Conservation (phyloP, 371 early-diverging fungal species). For the Apophysomyces trapeziformis region DNA sequence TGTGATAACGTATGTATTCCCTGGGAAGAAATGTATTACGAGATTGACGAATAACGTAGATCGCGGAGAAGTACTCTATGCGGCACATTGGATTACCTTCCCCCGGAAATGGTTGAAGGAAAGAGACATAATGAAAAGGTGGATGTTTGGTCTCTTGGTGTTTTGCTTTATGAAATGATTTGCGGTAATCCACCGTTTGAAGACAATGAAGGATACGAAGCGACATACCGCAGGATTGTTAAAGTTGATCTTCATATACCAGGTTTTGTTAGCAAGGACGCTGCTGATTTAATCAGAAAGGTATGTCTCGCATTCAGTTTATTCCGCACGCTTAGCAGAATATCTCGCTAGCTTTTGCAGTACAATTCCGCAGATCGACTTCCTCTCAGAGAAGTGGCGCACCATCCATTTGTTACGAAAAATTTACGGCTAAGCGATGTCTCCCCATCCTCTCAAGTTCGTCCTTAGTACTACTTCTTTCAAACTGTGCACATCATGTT, state of each 20-base stretch:
- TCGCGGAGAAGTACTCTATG: conserved; percentile 88
- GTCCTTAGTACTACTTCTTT: background rate
- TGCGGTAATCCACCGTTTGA: conserved; percentile 98
- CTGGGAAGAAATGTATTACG: background rate
- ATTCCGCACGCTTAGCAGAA: background rate
- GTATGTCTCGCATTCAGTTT: conserved; percentile 37
- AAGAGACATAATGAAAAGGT: conserved; percentile 79
- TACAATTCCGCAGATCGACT: conserved; percentile 81
- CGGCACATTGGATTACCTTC: conserved; percentile 97
- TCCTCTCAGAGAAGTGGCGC: conserved; percentile 74
- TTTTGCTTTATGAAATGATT: conserved; percentile 94
- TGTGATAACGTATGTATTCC: conserved; percentile 33
- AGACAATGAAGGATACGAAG: conserved; percentile 54
- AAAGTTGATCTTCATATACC: conserved; percentile 89
- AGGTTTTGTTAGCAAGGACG: conserved; percentile 78
- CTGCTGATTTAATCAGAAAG: conserved; percentile 86
- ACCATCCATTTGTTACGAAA: conserved; percentile 78
- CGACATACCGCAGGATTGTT: conserved; percentile 86
- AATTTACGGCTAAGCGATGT: background rate
- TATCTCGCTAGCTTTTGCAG: conserved; percentile 67
- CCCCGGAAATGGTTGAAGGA: conserved; percentile 93
- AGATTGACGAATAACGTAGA: conserved; percentile 7
- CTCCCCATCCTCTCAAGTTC: background rate
- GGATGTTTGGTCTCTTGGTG: conserved; percentile 91
- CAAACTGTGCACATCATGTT: background rate